These are phyloP conservation scores for Pharnaceum exiguum DNA, from an alignment of 148 eudicot genomes.

Conservation along the genomic window DNA sequence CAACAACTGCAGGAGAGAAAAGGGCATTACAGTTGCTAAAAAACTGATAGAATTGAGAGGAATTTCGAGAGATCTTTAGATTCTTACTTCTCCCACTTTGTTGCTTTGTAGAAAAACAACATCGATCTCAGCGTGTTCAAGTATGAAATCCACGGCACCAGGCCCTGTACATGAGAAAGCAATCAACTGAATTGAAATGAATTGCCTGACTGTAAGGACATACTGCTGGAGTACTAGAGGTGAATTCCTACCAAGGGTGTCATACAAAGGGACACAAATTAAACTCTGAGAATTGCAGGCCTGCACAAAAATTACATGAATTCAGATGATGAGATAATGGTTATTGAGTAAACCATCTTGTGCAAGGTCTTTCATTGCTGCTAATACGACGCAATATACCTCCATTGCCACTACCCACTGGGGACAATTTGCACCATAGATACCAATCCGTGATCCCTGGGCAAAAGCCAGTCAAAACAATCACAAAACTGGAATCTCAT, in stretches of 20 bases:
- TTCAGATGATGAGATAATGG: no score
- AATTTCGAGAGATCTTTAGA: neutral
- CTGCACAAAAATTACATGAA: conserved; percentile 24
- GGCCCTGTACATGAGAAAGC: conserved; percentile 42
- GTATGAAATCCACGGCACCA: conserved; percentile 69
- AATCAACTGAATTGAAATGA: neutral
- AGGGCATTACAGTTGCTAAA: neutral
- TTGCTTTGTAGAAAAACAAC: conserved; percentile 72
- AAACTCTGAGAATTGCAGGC: conserved; percentile 88
- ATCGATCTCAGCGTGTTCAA: conserved; percentile 93
- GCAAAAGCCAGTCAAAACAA: neutral
- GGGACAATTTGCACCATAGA: conserved; percentile 95
- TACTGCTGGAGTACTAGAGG: neutral
- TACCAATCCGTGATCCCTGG: conserved; percentile 83
- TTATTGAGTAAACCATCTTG: neutral
- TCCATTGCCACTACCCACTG: conserved; percentile 96
- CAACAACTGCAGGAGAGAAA: conserved; percentile 33
- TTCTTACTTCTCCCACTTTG: conserved; percentile 68
- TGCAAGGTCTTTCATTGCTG: neutral
- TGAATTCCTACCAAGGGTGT: conserved; percentile 67
- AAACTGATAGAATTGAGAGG: neutral
- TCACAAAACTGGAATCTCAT: neutral
- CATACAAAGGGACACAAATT: conserved; percentile 95
- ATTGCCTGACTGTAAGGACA: neutral
- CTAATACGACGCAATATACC: conserved; percentile 28